phyloP scores from a whole-genome alignment of 2,329 filamentous ascomycete genomes.

The Periconia sp. region DNA sequence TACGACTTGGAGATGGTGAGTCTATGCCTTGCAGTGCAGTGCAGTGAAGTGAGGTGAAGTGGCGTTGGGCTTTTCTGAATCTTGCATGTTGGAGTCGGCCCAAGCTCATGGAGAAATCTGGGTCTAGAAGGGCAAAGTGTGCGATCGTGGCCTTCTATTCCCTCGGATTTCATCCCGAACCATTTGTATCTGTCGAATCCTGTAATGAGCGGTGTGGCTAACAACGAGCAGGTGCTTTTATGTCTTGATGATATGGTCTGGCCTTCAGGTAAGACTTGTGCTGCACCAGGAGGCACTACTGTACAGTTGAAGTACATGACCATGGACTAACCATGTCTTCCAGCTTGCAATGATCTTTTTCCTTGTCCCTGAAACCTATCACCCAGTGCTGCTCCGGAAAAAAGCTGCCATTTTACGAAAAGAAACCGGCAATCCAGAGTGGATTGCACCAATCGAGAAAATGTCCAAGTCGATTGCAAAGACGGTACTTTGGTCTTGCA shows the following conservation, averaged over 20 bases:
- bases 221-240: conserved; percentile 58
- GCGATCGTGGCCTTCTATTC: not conserved
- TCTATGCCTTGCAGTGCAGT: not conserved
- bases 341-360: conserved; percentile 66
- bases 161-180: not conserved
- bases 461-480: conserved; percentile 65
- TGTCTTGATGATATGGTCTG: conserved; percentile 79
- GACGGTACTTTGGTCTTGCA: conserved; percentile 55
- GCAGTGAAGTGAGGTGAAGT: too few relatives aligned
- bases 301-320: too few relatives aligned
- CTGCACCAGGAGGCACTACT: conserved; percentile 5
- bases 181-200: too few relatives aligned
- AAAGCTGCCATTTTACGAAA: conserved; percentile 72
- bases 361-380: conserved; percentile 87
- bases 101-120: not conserved
- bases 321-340: too few relatives aligned
- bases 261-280: conserved; percentile 39
- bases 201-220: conserved; percentile 22
- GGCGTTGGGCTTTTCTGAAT: not conserved
- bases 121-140: not conserved
- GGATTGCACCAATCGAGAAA: conserved; percentile 76
- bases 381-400: conserved; percentile 66
- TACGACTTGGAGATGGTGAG: conserved; percentile 59
- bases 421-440: conserved; percentile 76
- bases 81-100: conserved; percentile 2